Conservation (phyloP, 805 yeast species). For the Zygotorulaspora sp. region DNA sequence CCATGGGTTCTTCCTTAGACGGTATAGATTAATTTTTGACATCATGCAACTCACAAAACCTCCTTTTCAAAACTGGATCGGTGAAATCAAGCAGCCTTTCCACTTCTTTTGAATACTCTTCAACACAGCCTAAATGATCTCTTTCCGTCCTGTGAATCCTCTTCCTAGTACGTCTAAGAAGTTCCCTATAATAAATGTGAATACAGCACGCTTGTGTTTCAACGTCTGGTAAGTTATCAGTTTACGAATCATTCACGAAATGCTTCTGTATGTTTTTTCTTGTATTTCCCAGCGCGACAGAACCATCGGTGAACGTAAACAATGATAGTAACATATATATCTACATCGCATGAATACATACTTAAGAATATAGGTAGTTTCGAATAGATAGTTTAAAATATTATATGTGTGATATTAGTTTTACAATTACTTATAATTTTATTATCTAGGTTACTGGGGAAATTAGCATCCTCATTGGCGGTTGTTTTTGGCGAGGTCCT, state of each 20-base stretch:
- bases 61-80: not conserved
- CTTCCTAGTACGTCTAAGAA: not conserved
- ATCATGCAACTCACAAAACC: not conserved
- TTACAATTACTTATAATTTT: not conserved
- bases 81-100: not conserved
- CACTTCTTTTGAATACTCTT: not conserved
- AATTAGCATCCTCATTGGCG: too few relatives aligned
- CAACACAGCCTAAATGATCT: not conserved
- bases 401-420: too few relatives aligned
- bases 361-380: too few relatives aligned
- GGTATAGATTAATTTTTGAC: conserved; percentile 21
- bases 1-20: conserved; percentile 29
- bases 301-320: too few relatives aligned
- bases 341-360: too few relatives aligned
- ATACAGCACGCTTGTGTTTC: too few relatives aligned
- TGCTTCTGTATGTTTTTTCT: too few relatives aligned
- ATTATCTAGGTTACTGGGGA: not conserved
- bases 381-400: too few relatives aligned
- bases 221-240: too few relatives aligned
- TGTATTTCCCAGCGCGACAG: not conserved
- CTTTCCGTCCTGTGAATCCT: not conserved
- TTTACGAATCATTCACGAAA: too few relatives aligned
- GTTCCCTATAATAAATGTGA: too few relatives aligned
- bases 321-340: too few relatives aligned
- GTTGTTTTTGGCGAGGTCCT: conserved; percentile 8